Evolutionary conservation across 805 yeast genomes (phyloP).

Genomic region (Metschnikowia borealis): DNA sequence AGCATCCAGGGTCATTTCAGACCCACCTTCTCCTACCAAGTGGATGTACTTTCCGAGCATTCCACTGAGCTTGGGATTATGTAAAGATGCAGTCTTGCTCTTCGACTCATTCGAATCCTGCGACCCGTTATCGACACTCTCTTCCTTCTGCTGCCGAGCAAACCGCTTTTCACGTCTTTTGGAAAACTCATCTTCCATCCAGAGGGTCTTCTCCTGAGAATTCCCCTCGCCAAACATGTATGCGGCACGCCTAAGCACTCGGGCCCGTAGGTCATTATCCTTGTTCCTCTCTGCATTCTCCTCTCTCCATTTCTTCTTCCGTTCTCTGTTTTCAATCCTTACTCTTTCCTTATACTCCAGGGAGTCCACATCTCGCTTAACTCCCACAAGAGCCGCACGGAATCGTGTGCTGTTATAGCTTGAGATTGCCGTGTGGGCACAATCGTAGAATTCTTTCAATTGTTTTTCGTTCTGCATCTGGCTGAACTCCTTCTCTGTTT

Average conservation of each 20-base stretch:
- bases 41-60: slow-evolving; percentile 34
- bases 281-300: slow-evolving; percentile 75
- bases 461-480: background rate
- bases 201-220: slow-evolving; percentile 49
- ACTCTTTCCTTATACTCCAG: slow-evolving; percentile 52
- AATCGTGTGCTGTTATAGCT: slow-evolving; percentile 21
- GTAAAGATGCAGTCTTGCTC: slow-evolving; percentile 8
- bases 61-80: slow-evolving; percentile 24
- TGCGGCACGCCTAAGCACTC: slow-evolving; percentile 72
- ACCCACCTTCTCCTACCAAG: slow-evolving; percentile 31
- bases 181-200: slow-evolving; percentile 75
- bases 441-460: slow-evolving; percentile 12
- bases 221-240: slow-evolving; percentile 60
- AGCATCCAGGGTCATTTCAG: slow-evolving; percentile 31
- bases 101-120: background rate
- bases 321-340: slow-evolving; percentile 64
- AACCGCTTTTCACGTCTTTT: slow-evolving; percentile 60
- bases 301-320: slow-evolving; percentile 83
- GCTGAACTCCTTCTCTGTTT: slow-evolving; percentile 6
- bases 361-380: slow-evolving; percentile 27
- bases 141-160: slow-evolving; percentile 39
- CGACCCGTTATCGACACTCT: slow-evolving; percentile 2
- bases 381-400: slow-evolving; percentile 16
- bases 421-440: slow-evolving; percentile 24
- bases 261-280: slow-evolving; percentile 78